Base-by-base conservation (phyloP, 306 rosid genomes). In the Pachyrhizus erosus region DNA sequence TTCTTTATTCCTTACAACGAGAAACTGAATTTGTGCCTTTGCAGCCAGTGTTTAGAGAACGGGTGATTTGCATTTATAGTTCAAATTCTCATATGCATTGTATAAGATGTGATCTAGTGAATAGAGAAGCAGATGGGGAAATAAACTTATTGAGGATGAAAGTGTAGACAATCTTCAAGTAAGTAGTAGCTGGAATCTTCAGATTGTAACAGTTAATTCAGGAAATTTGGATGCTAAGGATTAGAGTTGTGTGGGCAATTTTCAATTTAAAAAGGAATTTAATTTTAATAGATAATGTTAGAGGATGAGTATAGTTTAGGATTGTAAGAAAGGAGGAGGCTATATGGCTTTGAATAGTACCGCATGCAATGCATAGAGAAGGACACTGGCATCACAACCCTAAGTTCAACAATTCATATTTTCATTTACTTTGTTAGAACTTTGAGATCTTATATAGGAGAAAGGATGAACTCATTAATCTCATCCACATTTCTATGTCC, bases 131-230 rank as follows among this genome's bases (percentile, higher is more conserved):
- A 24, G 70, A 48, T 24, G 23, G 18, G 4, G 46, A 65, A 62
- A n/a, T 17, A 27, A 48, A 51, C 7, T 65, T 72, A 62, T 52
- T 42, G 76, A 72, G 40, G 58, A 52, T 51, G 62, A 40, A 40
- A 64, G 52, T 51, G 60, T 65, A 14, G 64, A 51, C 40, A 48
- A 39, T 78, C 67, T 83, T 78, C 29, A 70, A 34, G 20, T 67
- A 26, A 26, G 82, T 58, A 7, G 27, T 61, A 34, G 62, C 7
- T 49, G 70, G 17, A 78, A 24, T 31, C 61, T 61, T n/a, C 27
- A 60, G 57, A 45, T 18, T 54, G 42, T 58, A 76, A 76, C 20
- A 9, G 66, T 29, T 39, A 39, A 5, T 37, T 67, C 40, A 61
- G 54, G 66, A 48, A 61, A 48, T 66, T 73, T 12, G 45, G 52